These are phyloP conservation scores for Cladophialophora immunda DNA, from an alignment of 2,329 filamentous ascomycete genomes.

Conservation along the genomic window DNA sequence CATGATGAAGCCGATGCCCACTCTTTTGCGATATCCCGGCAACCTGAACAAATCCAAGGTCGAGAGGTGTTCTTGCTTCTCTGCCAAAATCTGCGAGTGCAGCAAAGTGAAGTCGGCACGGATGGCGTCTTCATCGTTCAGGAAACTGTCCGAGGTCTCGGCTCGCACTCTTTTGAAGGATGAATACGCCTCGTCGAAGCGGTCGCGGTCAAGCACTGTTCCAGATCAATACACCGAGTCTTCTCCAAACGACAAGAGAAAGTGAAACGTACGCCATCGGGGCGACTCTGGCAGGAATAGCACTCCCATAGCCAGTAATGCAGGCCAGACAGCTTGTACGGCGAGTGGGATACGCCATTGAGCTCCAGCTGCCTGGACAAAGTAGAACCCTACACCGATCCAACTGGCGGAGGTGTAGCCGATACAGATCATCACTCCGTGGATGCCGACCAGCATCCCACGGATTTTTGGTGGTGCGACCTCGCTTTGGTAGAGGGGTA, in stretches of 20 bases:
- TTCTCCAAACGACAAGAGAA: too few relatives aligned
- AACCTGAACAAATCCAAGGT: conserved; percentile 20
- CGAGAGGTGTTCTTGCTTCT: conserved; percentile 13
- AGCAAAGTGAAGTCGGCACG: conserved; percentile 14
- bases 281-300: conserved; percentile 43
- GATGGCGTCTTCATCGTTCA: conserved; percentile 15
- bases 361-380: conserved; percentile 10
- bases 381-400: conserved; percentile 31
- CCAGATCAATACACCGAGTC: not conserved
- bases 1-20: conserved; percentile 18
- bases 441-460: conserved; percentile 28
- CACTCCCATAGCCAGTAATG: conserved; percentile 51
- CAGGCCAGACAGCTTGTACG: conserved; percentile 22
- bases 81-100: conserved; percentile 5
- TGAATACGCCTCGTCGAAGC: conserved; percentile 9
- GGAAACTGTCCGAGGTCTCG: conserved; percentile 7
- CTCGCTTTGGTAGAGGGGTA: conserved; percentile 27
- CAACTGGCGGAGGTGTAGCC: conserved; percentile 27
- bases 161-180: conserved; percentile 16
- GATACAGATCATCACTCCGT: conserved; percentile 23
- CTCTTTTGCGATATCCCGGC: conserved; percentile 23
- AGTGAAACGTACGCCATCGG: conserved; percentile 32
- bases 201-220: conserved; percentile 19
- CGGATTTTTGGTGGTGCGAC: conserved; percentile 29
- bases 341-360: conserved; percentile 32